Conservation (phyloP, 257 asterid genomes). For the Euphrasia confusa region DNA sequence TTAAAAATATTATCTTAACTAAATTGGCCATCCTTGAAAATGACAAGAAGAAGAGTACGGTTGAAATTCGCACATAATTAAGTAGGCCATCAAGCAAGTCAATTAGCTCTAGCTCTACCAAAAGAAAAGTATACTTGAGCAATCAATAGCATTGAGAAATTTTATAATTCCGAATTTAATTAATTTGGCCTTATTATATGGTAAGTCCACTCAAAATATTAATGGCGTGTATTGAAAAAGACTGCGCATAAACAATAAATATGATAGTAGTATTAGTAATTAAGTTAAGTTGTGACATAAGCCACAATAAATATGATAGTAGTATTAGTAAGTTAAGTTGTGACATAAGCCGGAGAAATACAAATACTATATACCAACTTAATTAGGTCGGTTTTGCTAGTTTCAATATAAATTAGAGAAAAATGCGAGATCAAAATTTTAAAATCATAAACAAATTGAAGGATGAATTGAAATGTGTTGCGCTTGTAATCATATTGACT, state of each 20-base stretch:
- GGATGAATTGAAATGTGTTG: too few species aligned
- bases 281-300: background rate
- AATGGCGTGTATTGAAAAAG: conserved; percentile 9
- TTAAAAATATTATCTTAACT: too few species aligned
- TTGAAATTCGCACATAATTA: too few species aligned
- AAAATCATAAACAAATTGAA: too few species aligned
- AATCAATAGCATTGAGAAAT: background rate
- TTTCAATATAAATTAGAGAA: too few species aligned
- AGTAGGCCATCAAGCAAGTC: too few species aligned
- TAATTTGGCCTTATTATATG: background rate
- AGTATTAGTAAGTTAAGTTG: background rate
- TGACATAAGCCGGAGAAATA: too few species aligned
- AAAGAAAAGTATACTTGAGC: background rate
- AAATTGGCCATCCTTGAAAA: too few species aligned
- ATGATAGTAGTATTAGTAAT: background rate
- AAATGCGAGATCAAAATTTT: too few species aligned
- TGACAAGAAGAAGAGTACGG: too few species aligned
- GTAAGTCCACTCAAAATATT: background rate
- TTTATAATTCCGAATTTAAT: background rate
- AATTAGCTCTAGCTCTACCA: background rate
- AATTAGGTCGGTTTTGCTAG: background rate
- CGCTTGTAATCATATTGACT: too few species aligned
- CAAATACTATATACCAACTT: conserved; percentile 1
- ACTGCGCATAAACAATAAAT: background rate
- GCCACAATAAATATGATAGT: background rate